Percentiles rank a stretch among this genome's conserved stretches.
These are phyloP conservation scores for Ceratobasidium sp. DNA, from an alignment of 1,284 basidiomycete species.

Conservation along the genomic window DNA sequence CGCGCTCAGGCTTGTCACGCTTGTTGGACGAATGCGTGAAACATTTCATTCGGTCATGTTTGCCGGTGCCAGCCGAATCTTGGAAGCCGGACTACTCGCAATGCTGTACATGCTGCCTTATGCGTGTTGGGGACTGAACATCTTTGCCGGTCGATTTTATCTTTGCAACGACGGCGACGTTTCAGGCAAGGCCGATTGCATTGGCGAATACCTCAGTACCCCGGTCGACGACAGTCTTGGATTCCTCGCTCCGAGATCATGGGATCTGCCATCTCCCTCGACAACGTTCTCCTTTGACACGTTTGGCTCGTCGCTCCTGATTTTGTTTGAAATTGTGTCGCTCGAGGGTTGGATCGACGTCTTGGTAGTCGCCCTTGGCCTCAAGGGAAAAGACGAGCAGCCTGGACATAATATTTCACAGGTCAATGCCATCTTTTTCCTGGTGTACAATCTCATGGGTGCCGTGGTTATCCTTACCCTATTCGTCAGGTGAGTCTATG, in stretches of 20 bases:
- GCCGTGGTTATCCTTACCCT: constrained; percentile 89
- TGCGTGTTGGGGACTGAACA: constrained; percentile 95
- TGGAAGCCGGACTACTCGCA: constrained; percentile 92
- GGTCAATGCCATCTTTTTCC: constrained; percentile 88
- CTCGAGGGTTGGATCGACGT: constrained; percentile 97
- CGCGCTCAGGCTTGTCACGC: constrained; percentile 87
- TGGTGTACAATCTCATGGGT: constrained; percentile 93
- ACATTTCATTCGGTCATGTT: constrained; percentile 94
- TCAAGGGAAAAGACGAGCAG: constrained; percentile 73
- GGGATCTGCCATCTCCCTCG: constrained; percentile 85
- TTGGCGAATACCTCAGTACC: constrained; percentile 69
- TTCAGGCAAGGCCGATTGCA: constrained; percentile 68
- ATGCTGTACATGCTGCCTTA: constrained; percentile 96
- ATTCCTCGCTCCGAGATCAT: constrained; percentile 83
- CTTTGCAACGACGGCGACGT: constrained; percentile 79
- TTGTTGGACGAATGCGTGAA: constrained; percentile 84
- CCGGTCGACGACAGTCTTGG: constrained; percentile 63
- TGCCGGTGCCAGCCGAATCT: constrained; percentile 82
- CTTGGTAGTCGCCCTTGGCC: constrained; percentile 81
- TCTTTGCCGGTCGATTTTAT: constrained; percentile 88
- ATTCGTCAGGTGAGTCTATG: constrained; percentile 75
- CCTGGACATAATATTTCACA: constrained; percentile 75
- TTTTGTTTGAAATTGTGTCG: constrained; percentile 96
- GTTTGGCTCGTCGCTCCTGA: constrained; percentile 85
- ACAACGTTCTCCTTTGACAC: constrained; percentile 92